A percentile compares a stretch with the other conserved stretches of the same genome.
Conservation (phyloP, 768 basidiomycete species). For the Suillus bovinus region DNA sequence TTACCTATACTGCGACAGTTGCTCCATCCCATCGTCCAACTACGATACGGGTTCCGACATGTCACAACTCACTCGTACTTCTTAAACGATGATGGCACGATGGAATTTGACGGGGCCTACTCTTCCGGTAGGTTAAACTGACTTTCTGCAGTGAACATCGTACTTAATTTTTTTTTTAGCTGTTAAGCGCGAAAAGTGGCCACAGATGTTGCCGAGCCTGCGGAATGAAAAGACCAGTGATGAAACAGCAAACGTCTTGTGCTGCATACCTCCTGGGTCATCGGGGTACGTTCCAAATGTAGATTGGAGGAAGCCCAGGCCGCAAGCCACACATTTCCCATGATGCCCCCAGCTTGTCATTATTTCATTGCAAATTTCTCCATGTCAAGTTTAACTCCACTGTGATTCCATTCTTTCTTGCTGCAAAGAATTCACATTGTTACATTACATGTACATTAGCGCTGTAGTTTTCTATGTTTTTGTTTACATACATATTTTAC, state of each 20-base stretch:
- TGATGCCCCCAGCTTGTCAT: not conserved
- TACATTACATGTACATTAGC: not conserved
- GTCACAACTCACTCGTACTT: conserved; percentile 8
- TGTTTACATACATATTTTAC: not conserved
- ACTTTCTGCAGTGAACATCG: not conserved
- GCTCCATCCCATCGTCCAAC: not conserved
- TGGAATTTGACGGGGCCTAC: conserved; percentile 24
- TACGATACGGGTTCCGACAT: not conserved
- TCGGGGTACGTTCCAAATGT: no score
- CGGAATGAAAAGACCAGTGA: not conserved
- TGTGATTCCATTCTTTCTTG: not conserved
- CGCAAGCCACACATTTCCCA: not conserved
- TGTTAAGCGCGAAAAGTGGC: not conserved
- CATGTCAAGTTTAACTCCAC: not conserved
- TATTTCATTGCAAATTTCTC: not conserved
- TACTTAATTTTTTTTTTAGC: not conserved
- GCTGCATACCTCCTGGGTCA: no score
- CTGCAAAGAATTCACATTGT: not conserved
- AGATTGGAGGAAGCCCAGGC: not conserved
- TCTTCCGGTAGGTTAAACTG: conserved; percentile 19
- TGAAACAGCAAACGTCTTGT: not conserved
- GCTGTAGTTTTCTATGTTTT: not conserved
- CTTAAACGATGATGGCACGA: conserved; percentile 12
- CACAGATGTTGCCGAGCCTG: not conserved
- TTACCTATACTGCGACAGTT: not conserved